A percentile compares a stretch with the other conserved stretches of the same genome.
Conservation (phyloP, 2,329 filamentous ascomycete species). For the Aureobasidium sp. region DNA sequence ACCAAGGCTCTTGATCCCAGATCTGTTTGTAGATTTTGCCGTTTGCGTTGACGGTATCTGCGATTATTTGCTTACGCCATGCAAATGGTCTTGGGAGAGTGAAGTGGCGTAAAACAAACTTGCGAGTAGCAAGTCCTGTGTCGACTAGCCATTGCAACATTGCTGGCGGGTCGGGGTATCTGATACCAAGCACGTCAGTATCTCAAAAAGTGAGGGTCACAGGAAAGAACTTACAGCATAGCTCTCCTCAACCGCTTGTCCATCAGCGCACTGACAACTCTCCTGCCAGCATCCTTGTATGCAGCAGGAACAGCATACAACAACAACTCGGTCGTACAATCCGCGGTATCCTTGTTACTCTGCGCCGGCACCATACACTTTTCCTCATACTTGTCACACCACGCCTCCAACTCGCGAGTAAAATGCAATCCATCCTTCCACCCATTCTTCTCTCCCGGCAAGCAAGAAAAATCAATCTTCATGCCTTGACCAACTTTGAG, state of each 20-base stretch:
- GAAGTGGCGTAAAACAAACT: constrained; percentile 50
- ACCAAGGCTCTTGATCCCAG: constrained; percentile 59
- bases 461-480: constrained; percentile 46
- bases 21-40: constrained; percentile 43
- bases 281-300: constrained; percentile 39
- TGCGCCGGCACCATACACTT: constrained; percentile 44
- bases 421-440: constrained; percentile 46
- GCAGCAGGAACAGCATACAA: constrained; percentile 46
- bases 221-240: constrained; percentile 48
- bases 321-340: constrained; percentile 53
- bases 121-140: constrained; percentile 43
- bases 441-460: constrained; percentile 35
- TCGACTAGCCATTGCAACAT: constrained; percentile 35
- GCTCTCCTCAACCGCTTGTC: constrained; percentile 55
- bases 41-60: constrained; percentile 42
- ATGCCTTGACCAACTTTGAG: constrained; percentile 63
- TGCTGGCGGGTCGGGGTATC: constrained; percentile 32
- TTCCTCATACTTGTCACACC: constrained; percentile 51
- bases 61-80: constrained; percentile 32
- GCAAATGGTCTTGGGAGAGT: constrained; percentile 48
- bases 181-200: background rate
- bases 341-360: constrained; percentile 38
- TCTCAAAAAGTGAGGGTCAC: constrained; percentile 18
- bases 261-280: constrained; percentile 53
- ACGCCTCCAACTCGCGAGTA: constrained; percentile 42